Conservation (phyloP, 805 yeast genomes). For the Saccharomycopsis javanensis region DNA sequence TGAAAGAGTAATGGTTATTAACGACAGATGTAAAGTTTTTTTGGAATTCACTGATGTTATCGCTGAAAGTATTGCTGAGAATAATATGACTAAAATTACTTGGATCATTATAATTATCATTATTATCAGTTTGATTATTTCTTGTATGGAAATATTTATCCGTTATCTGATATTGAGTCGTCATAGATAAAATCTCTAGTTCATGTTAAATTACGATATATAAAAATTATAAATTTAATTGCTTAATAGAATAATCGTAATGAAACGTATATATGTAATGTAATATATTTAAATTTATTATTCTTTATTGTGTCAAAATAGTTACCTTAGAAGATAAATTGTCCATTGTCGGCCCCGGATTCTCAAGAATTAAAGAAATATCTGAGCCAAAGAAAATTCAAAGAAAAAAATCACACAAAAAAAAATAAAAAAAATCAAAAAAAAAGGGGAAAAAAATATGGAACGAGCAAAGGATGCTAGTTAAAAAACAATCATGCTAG, state of each 20-base stretch:
- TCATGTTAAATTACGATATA: no score
- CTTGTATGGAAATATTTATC: slow-evolving; percentile 58
- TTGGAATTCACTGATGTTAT: slow-evolving; percentile 87
- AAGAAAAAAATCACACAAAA: not conserved
- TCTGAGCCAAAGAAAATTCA: not conserved
- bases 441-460: not conserved
- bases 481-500: not conserved
- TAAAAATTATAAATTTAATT: no score
- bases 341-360: slow-evolving; percentile 9
- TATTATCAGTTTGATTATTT: slow-evolving; percentile 66
- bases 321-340: not conserved
- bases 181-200: not conserved
- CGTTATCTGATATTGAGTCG: slow-evolving; percentile 36
- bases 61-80: slow-evolving; percentile 89
- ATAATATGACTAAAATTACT: slow-evolving; percentile 84
- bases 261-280: no score
- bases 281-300: no score
- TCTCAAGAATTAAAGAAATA: not conserved
- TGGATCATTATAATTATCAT: slow-evolving; percentile 82
- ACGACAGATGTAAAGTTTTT: slow-evolving; percentile 89
- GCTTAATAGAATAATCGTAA: no score
- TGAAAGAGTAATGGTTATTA: slow-evolving; percentile 85
- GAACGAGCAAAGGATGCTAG: not conserved
- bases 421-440: not conserved
- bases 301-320: not conserved